Conservation (phyloP, 352 stramenopile genomes). For the Phytophthora tentaculata region DNA sequence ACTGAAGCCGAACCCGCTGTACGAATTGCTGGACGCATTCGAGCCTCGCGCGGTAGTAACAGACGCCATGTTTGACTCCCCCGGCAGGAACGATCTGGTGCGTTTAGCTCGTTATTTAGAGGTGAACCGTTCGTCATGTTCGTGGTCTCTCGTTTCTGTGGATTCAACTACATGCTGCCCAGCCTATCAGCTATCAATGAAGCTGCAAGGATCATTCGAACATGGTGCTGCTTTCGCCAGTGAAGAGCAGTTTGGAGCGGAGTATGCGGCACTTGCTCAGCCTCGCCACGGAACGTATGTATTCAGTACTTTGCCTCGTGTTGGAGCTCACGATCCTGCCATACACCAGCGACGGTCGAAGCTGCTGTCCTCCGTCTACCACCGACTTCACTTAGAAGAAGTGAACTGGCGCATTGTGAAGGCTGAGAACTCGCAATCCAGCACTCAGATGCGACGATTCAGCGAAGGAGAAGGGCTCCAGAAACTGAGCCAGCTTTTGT, state of each 20-base stretch:
- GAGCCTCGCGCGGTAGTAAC: slow-evolving; percentile 49
- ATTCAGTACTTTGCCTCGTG: slow-evolving; percentile 42
- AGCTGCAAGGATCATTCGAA: slow-evolving; percentile 48
- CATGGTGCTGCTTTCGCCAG: slow-evolving; percentile 34
- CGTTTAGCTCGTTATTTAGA: slow-evolving; percentile 43
- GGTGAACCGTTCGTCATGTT: slow-evolving; percentile 39
- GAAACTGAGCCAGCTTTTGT: slow-evolving; percentile 57
- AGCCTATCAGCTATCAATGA: slow-evolving; percentile 46
- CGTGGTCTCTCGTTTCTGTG: slow-evolving; percentile 64
- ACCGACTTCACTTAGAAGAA: slow-evolving; percentile 49
- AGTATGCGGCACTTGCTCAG: slow-evolving; percentile 38
- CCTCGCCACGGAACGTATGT: slow-evolving; percentile 32
- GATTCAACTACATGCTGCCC: slow-evolving; percentile 64
- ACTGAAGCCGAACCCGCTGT: slow-evolving; percentile 38
- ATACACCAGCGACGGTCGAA: slow-evolving; percentile 17
- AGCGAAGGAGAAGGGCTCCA: slow-evolving; percentile 58
- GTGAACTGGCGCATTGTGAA: slow-evolving; percentile 58
- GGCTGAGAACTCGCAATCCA: slow-evolving; percentile 46
- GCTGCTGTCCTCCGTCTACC: slow-evolving; percentile 28
- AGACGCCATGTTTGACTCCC: slow-evolving; percentile 43
- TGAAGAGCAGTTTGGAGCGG: slow-evolving; percentile 50
- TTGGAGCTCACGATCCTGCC: slow-evolving; percentile 17
- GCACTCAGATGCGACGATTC: slow-evolving; percentile 45
- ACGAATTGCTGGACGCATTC: slow-evolving; percentile 49
- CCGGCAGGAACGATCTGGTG: slow-evolving; percentile 42